Conservation (phyloP, 768 basidiomycete genomes). For the Kwoniella botswanensis region DNA sequence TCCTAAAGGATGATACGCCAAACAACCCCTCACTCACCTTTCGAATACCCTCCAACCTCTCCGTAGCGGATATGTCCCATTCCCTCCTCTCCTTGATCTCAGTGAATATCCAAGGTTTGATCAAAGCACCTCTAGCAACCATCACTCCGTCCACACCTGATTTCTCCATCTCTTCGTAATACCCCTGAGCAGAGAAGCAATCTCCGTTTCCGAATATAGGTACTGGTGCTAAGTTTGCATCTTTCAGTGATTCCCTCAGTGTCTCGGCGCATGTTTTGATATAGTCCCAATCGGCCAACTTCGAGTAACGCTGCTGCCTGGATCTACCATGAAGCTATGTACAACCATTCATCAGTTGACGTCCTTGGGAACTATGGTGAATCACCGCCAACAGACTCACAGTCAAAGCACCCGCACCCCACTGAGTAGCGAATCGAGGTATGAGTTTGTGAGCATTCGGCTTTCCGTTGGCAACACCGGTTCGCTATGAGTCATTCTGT, state of each 20-base stretch:
- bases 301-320: conserved; percentile 90
- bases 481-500: conserved; percentile 64
- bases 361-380: conserved; percentile 40
- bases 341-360: conserved; percentile 61
- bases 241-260: conserved; percentile 63
- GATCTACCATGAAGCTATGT: conserved; percentile 90
- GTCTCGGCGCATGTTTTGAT: conserved; percentile 83
- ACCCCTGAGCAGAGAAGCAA: conserved; percentile 73
- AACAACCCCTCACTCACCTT: conserved; percentile 63
- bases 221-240: conserved; percentile 67
- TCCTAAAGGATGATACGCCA: background rate
- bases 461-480: conserved; percentile 82
- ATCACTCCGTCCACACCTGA: conserved; percentile 92
- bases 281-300: conserved; percentile 92
- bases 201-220: conserved; percentile 98
- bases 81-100: conserved; percentile 90
- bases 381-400: conserved; percentile 56
- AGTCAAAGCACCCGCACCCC: conserved; percentile 66
- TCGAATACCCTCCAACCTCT: conserved; percentile 77
- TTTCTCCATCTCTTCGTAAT: conserved; percentile 61
- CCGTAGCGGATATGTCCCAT: conserved; percentile 88
- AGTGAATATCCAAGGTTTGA: conserved; percentile 84
- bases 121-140: conserved; percentile 91
- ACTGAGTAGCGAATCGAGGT: conserved; percentile 69
- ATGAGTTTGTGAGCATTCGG: conserved; percentile 90